These are phyloP conservation scores for Filosporella fistucella DNA, from an alignment of 495 filamentous ascomycete species.

Conservation along the genomic window DNA sequence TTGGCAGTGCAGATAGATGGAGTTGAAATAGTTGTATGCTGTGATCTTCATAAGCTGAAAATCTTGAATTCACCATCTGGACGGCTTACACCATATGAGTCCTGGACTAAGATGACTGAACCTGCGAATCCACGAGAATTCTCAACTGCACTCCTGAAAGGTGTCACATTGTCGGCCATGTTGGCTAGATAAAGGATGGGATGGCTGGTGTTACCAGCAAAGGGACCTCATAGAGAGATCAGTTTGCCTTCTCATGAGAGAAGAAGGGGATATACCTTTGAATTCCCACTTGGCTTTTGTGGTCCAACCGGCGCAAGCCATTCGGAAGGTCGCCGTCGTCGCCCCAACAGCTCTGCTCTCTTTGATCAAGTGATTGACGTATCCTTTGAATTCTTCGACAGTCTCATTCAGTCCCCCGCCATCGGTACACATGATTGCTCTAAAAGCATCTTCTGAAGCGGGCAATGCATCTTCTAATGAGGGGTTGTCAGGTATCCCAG, in stretches of 20 bases:
- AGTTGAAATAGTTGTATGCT: conserved; percentile 13
- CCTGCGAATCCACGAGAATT: not conserved
- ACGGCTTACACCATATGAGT: not conserved
- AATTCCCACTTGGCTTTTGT: not conserved
- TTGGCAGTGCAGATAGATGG: conserved; percentile 16
- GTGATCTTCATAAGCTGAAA: not conserved
- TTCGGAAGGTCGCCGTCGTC: not conserved
- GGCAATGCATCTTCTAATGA: not conserved
- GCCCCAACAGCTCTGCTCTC: not conserved
- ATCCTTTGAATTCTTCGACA: not conserved
- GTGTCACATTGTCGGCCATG: not conserved
- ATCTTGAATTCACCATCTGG: not conserved
- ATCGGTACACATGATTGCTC: not conserved
- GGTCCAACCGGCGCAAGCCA: not conserved
- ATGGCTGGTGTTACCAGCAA: not conserved
- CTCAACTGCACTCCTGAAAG: not conserved
- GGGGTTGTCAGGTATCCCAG: not conserved
- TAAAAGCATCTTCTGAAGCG: not conserved
- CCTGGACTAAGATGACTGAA: not conserved
- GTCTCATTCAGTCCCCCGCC: not conserved
- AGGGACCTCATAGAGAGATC: not conserved
- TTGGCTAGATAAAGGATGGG: not conserved
- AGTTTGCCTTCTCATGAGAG: not conserved
- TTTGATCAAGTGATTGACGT: not conserved
- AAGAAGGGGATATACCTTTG: not conserved